Evolutionary conservation across 164 flowering plant species (phyloP), one percentile per base, ranked within the genome.

Genomic region (Akebia trifoliata): DNA sequence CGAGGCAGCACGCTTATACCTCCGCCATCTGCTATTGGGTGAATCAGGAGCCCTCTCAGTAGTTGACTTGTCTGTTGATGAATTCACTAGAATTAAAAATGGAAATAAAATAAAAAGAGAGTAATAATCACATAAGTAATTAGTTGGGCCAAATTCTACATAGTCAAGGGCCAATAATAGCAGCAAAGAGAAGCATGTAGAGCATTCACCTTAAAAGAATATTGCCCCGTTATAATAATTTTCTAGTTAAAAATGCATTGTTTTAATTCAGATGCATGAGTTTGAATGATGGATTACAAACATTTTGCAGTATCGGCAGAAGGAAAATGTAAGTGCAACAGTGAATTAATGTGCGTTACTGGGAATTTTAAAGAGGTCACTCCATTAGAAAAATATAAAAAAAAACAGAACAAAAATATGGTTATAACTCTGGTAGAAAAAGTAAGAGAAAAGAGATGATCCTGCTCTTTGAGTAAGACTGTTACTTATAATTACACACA

Each of bases 1-100:
- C 9, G 83, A 83, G 50, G 83, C 67, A 60, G 83, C 45, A n/a
- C 85, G 87, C 63, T 78, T 85, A 61, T 74, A 85, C 62, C 72
- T 80, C 58, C 83, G 74, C 73, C 73, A 72, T 53, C 72, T 71
- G 63, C 77, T 78, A 32, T 52, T 73, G 24, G 83, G 77, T 30
- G 74, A 56, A 36, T 80, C 86, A 58, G 75, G 68, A 46, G 56
- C 63, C 53, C 67, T 74, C 69, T 81, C 85, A 18, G 49, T 31
- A 6, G 43, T 40, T 31, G 67, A 29, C 60, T 78, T 78, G 38
- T 82, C 87, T 83, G 84, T 65, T 7, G 1, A 53, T 14, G 3
- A 45, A 35, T 24, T 8, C 29, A 50, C 53, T 35, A 32, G 24
- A 37, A 37, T 37, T 2, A 8, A 37, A 4, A 37, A 37, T 20